These are phyloP conservation scores for Arachis hypogaea DNA, from an alignment of 306 rosid genomes.

Conservation along the genomic window DNA sequence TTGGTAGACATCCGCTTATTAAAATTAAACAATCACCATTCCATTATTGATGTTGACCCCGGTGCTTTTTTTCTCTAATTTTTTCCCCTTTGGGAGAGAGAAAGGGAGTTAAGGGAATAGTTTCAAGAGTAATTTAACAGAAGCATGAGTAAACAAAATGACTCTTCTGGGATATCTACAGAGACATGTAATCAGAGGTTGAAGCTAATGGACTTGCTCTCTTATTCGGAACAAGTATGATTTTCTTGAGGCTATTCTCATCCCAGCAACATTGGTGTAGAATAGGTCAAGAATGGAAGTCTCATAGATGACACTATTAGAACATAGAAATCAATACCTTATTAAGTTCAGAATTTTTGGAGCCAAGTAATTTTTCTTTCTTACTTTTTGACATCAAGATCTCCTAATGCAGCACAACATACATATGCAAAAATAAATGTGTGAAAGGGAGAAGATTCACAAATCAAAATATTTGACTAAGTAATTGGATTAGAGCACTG, in stretches of 20 bases:
- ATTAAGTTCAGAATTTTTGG: conserved; percentile 39
- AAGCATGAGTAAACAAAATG: conserved; percentile 51
- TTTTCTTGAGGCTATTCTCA: conserved; percentile 53
- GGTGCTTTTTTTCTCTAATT: too few relatives aligned
- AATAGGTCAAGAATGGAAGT: conserved; percentile 36
- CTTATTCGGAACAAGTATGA: conserved; percentile 45
- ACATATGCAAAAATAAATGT: background rate
- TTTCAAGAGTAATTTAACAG: conserved; percentile 9
- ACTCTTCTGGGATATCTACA: conserved; percentile 42
- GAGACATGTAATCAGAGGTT: conserved; percentile 40
- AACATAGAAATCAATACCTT: conserved; percentile 46
- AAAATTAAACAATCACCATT: background rate
- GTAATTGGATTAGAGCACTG: too few relatives aligned
- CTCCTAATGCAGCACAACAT: conserved; percentile 37
- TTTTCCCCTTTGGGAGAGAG: too few relatives aligned
- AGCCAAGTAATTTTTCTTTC: conserved; percentile 35
- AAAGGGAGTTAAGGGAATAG: background rate
- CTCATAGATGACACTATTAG: conserved; percentile 48
- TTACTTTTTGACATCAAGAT: conserved; percentile 32
- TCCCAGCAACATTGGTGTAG: conserved; percentile 46
- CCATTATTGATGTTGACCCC: too few relatives aligned
- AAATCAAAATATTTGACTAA: too few relatives aligned
- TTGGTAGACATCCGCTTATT: background rate
- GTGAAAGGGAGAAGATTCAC: too few relatives aligned
- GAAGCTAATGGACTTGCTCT: conserved; percentile 28